A percentile compares a stretch with the other conserved stretches of the same genome.
These are phyloP conservation scores for Solanum appendiculatum DNA, from an alignment of 257 asterid species.

Conservation along the genomic window DNA sequence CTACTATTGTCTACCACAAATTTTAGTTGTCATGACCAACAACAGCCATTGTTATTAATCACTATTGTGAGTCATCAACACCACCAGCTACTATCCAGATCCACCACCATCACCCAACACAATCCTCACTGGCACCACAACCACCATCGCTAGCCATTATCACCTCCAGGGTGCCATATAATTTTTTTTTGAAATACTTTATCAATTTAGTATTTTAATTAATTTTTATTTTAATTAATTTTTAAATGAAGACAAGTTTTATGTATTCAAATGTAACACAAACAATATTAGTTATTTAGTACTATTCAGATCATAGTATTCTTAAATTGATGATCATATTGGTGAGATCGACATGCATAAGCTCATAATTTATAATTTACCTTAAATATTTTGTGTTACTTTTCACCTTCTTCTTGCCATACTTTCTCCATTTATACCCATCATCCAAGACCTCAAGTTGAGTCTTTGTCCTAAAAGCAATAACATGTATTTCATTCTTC, in stretches of 20 bases:
- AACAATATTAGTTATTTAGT: neutral
- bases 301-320: neutral
- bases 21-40: neutral
- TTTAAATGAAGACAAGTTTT: neutral
- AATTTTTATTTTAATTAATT: neutral
- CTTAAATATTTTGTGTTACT: slow-evolving; percentile 46
- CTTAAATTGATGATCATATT: neutral
- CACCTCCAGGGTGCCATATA: neutral
- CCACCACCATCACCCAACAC: neutral
- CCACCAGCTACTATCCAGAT: neutral
- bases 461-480: slow-evolving; percentile 37
- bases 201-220: neutral
- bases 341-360: neutral
- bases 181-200: no score
- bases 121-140: no score
- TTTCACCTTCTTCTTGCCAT: slow-evolving; percentile 66
- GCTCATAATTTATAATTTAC: slow-evolving; percentile 9
- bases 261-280: neutral
- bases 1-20: no score
- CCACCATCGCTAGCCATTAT: neutral
- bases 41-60: neutral
- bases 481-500: neutral
- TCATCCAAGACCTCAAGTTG: slow-evolving; percentile 48
- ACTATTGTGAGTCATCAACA: neutral
- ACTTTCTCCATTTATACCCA: slow-evolving; percentile 65